phyloP scores from a whole-genome alignment of 768 basidiomycete species.

The Leccinellum albellum region DNA sequence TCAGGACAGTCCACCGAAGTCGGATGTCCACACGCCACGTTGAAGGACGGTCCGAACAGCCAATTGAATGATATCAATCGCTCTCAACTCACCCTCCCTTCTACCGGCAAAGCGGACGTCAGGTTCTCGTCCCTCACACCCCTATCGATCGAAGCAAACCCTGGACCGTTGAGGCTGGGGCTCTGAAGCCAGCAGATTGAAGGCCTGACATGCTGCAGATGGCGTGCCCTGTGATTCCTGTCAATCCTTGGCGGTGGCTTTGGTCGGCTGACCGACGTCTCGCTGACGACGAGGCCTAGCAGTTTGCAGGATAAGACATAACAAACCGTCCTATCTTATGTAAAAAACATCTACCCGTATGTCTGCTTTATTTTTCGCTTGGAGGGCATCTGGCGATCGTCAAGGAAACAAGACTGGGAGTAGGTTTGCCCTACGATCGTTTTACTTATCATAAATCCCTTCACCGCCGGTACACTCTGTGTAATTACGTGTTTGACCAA shows the following conservation, averaged over 20 bases:
- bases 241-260: conserved; percentile 29
- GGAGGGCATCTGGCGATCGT: not conserved
- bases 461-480: not conserved
- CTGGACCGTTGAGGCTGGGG: conserved; percentile 40
- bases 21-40: not conserved
- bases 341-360: conserved; percentile 42
- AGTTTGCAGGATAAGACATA: conserved; percentile 39
- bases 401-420: not conserved
- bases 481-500: not conserved
- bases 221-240: conserved; percentile 41
- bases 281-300: conserved; percentile 45
- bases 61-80: not conserved
- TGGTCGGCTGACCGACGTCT: conserved; percentile 49
- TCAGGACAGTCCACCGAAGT: not conserved
- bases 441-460: not conserved
- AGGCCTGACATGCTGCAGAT: conserved; percentile 50
- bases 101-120: conserved; percentile 21
- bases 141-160: conserved; percentile 43
- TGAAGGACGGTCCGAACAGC: not conserved
- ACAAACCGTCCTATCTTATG: conserved; percentile 49
- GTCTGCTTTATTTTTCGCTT: not conserved
- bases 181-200: conserved; percentile 8
- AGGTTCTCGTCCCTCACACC: conserved; percentile 41
- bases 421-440: not conserved
- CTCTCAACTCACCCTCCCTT: conserved; percentile 12